Evolutionary conservation across 2,329 filamentous ascomycete species (phyloP).

Genomic region (Monosporascus sp.): DNA sequence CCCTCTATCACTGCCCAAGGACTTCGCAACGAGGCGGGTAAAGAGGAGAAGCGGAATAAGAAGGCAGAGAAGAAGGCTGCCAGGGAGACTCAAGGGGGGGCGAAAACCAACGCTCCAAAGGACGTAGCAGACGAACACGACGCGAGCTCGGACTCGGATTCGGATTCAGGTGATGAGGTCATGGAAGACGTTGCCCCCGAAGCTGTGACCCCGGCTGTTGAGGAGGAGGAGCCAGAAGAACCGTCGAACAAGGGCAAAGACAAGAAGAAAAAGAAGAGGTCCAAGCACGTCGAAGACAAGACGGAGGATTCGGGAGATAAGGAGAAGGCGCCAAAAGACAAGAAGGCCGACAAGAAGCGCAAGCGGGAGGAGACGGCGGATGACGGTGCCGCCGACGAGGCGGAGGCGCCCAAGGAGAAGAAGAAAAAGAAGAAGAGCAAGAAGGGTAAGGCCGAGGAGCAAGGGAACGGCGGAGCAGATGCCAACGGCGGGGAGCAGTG

Average conservation of each 20-base stretch:
- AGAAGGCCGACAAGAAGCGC: conserved; percentile 21
- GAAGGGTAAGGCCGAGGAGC: conserved; percentile 17
- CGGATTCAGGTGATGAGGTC: conserved; percentile 2
- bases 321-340: conserved; percentile 14
- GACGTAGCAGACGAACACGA: conserved; percentile 9
- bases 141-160: not conserved
- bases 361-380: conserved; percentile 10
- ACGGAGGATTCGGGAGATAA: conserved; percentile 4
- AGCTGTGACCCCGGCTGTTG: not conserved
- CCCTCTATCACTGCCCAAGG: conserved; percentile 6
- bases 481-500: conserved; percentile 37
- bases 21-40: conserved; percentile 10
- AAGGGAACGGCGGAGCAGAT: conserved; percentile 13
- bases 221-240: conserved; percentile 12
- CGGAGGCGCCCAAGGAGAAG: conserved; percentile 16
- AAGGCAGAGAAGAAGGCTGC: conserved; percentile 32
- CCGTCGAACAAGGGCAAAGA: conserved; percentile 14
- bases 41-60: conserved; percentile 23
- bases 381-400: conserved; percentile 11
- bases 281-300: conserved; percentile 9
- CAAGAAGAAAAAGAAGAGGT: conserved; percentile 25
- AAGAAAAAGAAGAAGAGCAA: conserved; percentile 20
- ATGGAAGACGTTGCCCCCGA: conserved; percentile 3
- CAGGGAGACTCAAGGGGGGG: conserved; percentile 31
- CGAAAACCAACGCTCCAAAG: conserved; percentile 6